These are phyloP conservation scores for Ceratocystis albifundus DNA, from an alignment of 2,329 filamentous ascomycete genomes.

Conservation along the genomic window DNA sequence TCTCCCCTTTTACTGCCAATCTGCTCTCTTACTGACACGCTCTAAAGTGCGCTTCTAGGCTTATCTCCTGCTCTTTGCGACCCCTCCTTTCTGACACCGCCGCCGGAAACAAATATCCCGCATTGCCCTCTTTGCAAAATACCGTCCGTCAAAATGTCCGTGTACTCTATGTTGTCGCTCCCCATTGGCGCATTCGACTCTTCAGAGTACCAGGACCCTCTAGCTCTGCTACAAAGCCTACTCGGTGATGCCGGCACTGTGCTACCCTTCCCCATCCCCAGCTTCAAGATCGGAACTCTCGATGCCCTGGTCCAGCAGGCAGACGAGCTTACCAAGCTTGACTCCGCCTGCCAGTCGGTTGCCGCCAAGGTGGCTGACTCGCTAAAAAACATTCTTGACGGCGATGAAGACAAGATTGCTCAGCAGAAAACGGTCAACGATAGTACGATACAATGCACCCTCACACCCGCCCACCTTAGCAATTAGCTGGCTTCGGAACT, in stretches of 20 bases:
- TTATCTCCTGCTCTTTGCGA: background rate
- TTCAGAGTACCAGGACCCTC: slow-evolving; percentile 66
- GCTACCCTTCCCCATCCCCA: slow-evolving; percentile 68
- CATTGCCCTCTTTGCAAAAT: slow-evolving; percentile 11
- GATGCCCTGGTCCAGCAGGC: slow-evolving; percentile 93
- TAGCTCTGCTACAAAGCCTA: slow-evolving; percentile 63
- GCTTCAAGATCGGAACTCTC: slow-evolving; percentile 95
- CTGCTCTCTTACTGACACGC: background rate
- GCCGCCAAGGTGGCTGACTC: slow-evolving; percentile 83
- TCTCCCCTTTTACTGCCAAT: no score
- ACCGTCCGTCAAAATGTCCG: slow-evolving; percentile 29
- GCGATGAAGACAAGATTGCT: slow-evolving; percentile 68
- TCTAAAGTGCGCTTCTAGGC: background rate
- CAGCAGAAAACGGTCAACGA: slow-evolving; percentile 91
- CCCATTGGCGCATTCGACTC: slow-evolving; percentile 78
- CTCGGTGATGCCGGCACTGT: slow-evolving; percentile 64
- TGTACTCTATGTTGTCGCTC: slow-evolving; percentile 81
- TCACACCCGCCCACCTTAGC: background rate
- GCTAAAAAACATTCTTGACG: slow-evolving; percentile 68
- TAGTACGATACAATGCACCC: slow-evolving; percentile 46
- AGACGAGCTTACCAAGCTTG: slow-evolving; percentile 85
- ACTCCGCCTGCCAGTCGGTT: slow-evolving; percentile 64
- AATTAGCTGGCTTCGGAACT: slow-evolving; percentile 6
- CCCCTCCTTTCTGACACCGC: background rate
- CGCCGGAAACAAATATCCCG: slow-evolving; percentile 17